Evolutionary conservation across 805 yeast species (phyloP).

Genomic region (Tetrapisispora nanseiensis): DNA sequence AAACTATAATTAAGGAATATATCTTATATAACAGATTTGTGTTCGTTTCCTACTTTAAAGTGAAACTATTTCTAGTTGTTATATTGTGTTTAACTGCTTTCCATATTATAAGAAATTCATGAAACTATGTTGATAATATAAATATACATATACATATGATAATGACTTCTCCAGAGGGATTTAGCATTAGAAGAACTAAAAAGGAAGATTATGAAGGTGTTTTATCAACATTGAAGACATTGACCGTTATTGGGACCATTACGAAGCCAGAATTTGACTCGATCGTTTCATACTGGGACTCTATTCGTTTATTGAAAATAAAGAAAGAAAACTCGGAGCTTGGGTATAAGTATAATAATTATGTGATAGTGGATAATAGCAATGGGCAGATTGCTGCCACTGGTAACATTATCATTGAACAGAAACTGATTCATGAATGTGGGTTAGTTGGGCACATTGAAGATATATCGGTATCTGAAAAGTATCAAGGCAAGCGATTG

Average conservation of each 20-base stretch:
- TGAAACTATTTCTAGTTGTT: too few species aligned
- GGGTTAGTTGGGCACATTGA: slow-evolving; percentile 90
- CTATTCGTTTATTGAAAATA: slow-evolving; percentile 18
- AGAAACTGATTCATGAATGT: slow-evolving; percentile 72
- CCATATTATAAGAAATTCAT: too few species aligned
- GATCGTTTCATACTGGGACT: slow-evolving; percentile 51
- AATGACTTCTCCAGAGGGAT: slow-evolving; percentile 36
- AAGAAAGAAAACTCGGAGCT: slow-evolving; percentile 1
- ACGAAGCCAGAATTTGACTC: slow-evolving; percentile 39
- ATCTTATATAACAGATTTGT: too few species aligned
- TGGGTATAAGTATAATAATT: slow-evolving; percentile 49
- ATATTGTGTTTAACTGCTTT: too few species aligned
- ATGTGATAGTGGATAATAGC: slow-evolving; percentile 50
- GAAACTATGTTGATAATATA: too few species aligned
- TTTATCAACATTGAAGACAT: slow-evolving; percentile 48
- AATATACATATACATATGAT: background rate
- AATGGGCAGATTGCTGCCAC: slow-evolving; percentile 59
- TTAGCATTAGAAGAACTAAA: slow-evolving; percentile 49
- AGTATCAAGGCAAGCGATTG: slow-evolving; percentile 75
- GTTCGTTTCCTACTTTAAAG: too few species aligned
- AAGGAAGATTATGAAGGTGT: slow-evolving; percentile 51
- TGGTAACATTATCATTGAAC: slow-evolving; percentile 73
- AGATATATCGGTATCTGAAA: slow-evolving; percentile 70
- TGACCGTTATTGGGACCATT: slow-evolving; percentile 80
- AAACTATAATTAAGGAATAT: too few species aligned